Conservation (phyloP, 495 filamentous ascomycete species). For the Hypoxylon fragiforme region DNA sequence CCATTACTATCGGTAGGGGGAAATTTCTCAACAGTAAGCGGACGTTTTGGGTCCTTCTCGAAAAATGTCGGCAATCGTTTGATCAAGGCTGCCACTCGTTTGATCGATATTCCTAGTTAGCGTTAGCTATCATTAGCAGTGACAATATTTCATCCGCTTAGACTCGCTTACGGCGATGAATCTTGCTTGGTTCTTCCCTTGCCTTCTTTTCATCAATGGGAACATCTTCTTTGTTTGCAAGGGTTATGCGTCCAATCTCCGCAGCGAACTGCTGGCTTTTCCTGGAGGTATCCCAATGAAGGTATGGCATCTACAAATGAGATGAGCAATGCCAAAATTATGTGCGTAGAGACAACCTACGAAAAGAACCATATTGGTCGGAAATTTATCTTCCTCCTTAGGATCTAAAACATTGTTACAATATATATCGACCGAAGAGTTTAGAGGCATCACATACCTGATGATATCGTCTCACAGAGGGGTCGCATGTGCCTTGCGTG, state of each 20-base stretch:
- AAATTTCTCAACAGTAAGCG: no score
- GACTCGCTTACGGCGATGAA: no score
- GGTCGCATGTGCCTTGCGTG: constrained; percentile 47
- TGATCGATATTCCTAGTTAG: no score
- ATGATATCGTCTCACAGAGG: constrained; percentile 38
- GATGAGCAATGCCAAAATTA: neutral
- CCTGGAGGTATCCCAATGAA: constrained; percentile 65
- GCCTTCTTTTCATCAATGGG: neutral
- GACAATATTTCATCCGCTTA: no score
- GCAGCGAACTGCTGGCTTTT: constrained; percentile 32
- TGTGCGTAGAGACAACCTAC: constrained; percentile 23
- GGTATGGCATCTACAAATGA: constrained; percentile 60
- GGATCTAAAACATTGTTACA: constrained; percentile 3
- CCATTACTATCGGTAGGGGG: constrained; percentile 20
- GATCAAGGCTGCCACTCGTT: neutral
- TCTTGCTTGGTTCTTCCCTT: constrained; percentile 1
- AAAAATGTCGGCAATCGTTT: neutral
- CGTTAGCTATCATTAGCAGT: no score
- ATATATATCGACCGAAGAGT: neutral
- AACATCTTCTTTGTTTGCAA: constrained; percentile 20
- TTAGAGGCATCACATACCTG: constrained; percentile 18
- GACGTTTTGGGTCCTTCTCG: neutral
- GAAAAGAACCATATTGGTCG: constrained; percentile 45
- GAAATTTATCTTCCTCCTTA: constrained; percentile 22
- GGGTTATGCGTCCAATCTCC: constrained; percentile 41